Percentiles rank a stretch among this genome's conserved stretches.
Evolutionary conservation across 495 filamentous ascomycete species (phyloP).

Genomic region (Penicillium manginii): DNA sequence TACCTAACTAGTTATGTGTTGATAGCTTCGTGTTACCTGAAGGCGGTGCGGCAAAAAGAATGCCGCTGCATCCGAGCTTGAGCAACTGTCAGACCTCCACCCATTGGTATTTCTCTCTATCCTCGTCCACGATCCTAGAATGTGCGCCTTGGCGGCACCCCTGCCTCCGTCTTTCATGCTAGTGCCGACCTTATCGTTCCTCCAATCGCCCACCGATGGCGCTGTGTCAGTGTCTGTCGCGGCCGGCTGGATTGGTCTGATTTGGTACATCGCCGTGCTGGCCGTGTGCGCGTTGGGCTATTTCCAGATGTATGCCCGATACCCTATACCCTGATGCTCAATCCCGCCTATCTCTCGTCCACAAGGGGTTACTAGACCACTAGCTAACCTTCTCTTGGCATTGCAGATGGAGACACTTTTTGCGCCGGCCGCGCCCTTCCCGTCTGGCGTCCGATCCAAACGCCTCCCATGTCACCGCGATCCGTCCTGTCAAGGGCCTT

Average conservation of each 20-base stretch:
- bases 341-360: neutral
- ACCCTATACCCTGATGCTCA: neutral
- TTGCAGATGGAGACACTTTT: constrained; percentile 50
- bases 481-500: constrained; percentile 91
- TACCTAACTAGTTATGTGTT: no score
- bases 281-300: constrained; percentile 61
- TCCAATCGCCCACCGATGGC: constrained; percentile 41
- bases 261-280: constrained; percentile 62
- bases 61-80: constrained; percentile 12
- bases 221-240: constrained; percentile 35
- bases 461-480: constrained; percentile 84
- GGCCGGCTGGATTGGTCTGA: constrained; percentile 54
- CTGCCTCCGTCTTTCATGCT: constrained; percentile 39
- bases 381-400: constrained; percentile 18
- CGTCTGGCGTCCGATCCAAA: constrained; percentile 31
- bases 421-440: constrained; percentile 40
- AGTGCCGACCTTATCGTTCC: constrained; percentile 33
- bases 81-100: neutral
- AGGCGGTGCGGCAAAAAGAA: constrained; percentile 14
- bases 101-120: neutral
- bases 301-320: constrained; percentile 58
- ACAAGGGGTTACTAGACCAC: constrained; percentile 4
- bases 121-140: constrained; percentile 24
- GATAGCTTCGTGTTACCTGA: neutral
- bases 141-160: constrained; percentile 24